Evolutionary conservation across 495 filamentous ascomycete genomes (phyloP).

Genomic region (Xylaria acuta): DNA sequence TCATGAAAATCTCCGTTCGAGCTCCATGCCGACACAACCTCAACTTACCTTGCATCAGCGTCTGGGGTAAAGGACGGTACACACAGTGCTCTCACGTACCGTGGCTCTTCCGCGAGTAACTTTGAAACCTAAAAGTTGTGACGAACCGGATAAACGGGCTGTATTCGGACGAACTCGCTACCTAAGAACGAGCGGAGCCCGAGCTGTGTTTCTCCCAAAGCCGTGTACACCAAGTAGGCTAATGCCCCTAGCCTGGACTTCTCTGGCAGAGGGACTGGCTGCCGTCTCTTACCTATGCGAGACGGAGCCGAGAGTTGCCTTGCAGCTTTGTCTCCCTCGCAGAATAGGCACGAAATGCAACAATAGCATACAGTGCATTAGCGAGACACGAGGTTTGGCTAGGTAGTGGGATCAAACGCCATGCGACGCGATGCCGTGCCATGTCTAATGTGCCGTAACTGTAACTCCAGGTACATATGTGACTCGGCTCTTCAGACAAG

Average conservation of each 20-base stretch:
- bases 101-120: neutral
- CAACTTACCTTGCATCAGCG: neutral
- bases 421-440: slow-evolving; percentile 17
- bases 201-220: slow-evolving; percentile 18
- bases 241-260: slow-evolving; percentile 3
- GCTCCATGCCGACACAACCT: neutral
- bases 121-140: neutral
- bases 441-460: slow-evolving; percentile 5
- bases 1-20: slow-evolving; percentile 10
- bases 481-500: slow-evolving; percentile 6
- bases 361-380: slow-evolving; percentile 23
- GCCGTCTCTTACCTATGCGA: slow-evolving; percentile 12
- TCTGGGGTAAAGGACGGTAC: slow-evolving; percentile 1
- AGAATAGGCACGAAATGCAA: slow-evolving; percentile 15
- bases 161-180: slow-evolving; percentile 2
- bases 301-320: slow-evolving; percentile 20
- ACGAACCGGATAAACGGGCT: slow-evolving; percentile 17
- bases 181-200: neutral
- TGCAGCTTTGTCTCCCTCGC: slow-evolving; percentile 6
- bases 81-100: neutral
- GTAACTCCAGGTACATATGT: neutral
- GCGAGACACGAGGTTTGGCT: slow-evolving; percentile 21
- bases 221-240: neutral
- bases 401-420: slow-evolving; percentile 22
- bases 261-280: neutral